phyloP scores from a whole-genome alignment of 495 filamentous ascomycete species.

The Penicillium arizonense region DNA sequence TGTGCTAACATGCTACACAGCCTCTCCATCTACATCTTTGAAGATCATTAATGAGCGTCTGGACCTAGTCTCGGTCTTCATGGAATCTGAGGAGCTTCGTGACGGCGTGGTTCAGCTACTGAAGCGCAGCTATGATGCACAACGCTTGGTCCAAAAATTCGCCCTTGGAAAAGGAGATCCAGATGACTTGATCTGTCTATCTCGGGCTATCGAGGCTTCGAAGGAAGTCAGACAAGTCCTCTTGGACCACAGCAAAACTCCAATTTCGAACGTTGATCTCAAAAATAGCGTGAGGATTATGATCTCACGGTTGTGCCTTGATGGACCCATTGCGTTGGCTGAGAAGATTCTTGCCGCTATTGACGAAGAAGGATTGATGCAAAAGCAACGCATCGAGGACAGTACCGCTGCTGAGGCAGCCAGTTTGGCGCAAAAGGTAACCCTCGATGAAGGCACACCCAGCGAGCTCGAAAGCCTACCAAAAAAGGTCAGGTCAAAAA shows the following conservation, averaged over 20 bases:
- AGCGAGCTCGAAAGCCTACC: conserved; percentile 46
- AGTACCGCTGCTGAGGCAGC: conserved; percentile 65
- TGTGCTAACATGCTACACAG: conserved; percentile 31
- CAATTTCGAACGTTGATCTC: conserved; percentile 1
- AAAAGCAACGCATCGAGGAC: conserved; percentile 75
- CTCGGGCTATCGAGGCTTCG: conserved; percentile 77
- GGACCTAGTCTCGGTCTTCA: conserved; percentile 75
- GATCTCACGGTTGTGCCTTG: conserved; percentile 61
- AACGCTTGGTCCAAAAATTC: conserved; percentile 90
- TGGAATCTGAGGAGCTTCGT: conserved; percentile 59
- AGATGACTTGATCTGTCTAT: conserved; percentile 85
- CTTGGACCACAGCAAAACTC: conserved; percentile 9
- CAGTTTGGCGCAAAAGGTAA: conserved; percentile 64
- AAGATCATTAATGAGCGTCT: conserved; percentile 75
- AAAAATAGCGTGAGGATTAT: conserved; percentile 49
- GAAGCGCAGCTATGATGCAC: conserved; percentile 76
- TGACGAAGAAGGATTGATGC: conserved; percentile 86
- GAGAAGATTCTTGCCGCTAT: conserved; percentile 71
- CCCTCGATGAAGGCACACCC: conserved; percentile 55
- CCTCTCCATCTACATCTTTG: conserved; percentile 81
- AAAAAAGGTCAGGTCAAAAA: conserved; percentile 41
- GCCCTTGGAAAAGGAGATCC: conserved; percentile 86
- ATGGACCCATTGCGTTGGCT: conserved; percentile 67
- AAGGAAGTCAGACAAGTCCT: conserved; percentile 61
- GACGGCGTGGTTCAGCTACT: conserved; percentile 67